Conservation (phyloP, 306 rosid species). For the Vicia villosa region DNA sequence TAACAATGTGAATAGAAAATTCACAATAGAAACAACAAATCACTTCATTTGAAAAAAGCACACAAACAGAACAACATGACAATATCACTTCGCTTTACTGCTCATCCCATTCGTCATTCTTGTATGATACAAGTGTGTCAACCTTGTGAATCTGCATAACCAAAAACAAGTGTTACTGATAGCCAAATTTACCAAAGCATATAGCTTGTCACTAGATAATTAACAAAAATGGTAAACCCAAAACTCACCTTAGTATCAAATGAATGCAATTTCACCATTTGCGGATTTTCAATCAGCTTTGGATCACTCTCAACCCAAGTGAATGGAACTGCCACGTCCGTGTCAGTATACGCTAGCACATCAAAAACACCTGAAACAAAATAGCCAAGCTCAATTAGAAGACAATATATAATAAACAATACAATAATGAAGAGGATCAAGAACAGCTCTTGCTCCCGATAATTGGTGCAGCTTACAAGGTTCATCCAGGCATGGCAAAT, state of each 20-base stretch:
- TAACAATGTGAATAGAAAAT: slow-evolving; percentile 73
- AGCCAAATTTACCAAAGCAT: slow-evolving; percentile 7
- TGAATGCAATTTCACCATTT: slow-evolving; percentile 98
- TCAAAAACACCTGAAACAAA: slow-evolving; percentile 79
- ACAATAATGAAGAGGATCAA: too few species aligned
- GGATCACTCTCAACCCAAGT: slow-evolving; percentile 99
- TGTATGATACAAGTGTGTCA: slow-evolving; percentile 92
- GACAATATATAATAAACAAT: too few species aligned
- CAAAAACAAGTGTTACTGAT: slow-evolving; percentile 27
- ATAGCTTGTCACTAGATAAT: not conserved
- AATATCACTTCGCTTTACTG: slow-evolving; percentile 35
- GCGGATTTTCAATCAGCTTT: slow-evolving; percentile 91
- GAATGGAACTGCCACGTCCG: slow-evolving; percentile 89
- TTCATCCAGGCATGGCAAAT: slow-evolving; percentile 96
- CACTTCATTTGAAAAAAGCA: slow-evolving; percentile 14
- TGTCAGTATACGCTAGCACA: slow-evolving; percentile 96
- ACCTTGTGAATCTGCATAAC: slow-evolving; percentile 86
- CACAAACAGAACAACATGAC: slow-evolving; percentile 21
- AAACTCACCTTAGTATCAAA: slow-evolving; percentile 90
- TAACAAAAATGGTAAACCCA: slow-evolving; percentile 12
- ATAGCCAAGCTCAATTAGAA: not conserved
- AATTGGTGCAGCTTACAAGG: slow-evolving; percentile 56
- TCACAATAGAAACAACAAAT: slow-evolving; percentile 42
- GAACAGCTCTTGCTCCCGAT: not conserved
- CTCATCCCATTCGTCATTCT: slow-evolving; percentile 91